Evolutionary conservation across 2,329 filamentous ascomycete species (phyloP).

Genomic region (Rachicladosporium sp.): DNA sequence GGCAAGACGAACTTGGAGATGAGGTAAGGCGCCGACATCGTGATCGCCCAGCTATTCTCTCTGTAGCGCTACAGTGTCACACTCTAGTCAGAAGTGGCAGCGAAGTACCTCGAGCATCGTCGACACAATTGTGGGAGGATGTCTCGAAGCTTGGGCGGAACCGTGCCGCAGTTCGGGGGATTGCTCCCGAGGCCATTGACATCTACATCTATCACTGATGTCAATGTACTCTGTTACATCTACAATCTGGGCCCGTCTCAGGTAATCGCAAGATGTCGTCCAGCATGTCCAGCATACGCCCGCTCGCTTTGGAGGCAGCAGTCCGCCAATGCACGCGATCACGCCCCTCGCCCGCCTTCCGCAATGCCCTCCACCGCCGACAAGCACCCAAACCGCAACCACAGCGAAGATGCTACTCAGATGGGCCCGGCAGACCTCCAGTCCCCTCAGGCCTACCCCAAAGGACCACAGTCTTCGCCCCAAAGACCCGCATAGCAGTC

Average conservation of each 20-base stretch:
- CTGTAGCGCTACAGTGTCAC: no score
- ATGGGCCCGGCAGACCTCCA: conserved; percentile 11
- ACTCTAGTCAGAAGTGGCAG: no score
- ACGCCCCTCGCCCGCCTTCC: conserved; percentile 3
- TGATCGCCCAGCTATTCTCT: conserved; percentile 10
- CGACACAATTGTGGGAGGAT: no score
- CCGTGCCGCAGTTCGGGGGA: no score
- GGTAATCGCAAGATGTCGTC: background rate
- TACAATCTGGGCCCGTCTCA: background rate
- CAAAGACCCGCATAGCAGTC: conserved; percentile 32
- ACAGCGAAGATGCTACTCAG: conserved; percentile 15
- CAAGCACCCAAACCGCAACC: conserved; percentile 9
- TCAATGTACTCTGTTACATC: no score
- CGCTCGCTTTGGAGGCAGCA: conserved; percentile 3
- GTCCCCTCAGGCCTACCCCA: conserved; percentile 20
- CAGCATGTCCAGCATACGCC: conserved; percentile 5
- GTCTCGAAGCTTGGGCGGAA: no score
- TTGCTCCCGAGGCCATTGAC: no score
- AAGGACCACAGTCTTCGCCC: conserved; percentile 24
- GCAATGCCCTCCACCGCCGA: conserved; percentile 8
- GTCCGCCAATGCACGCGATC: conserved; percentile 5
- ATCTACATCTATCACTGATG: no score
- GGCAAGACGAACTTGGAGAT: conserved; percentile 29
- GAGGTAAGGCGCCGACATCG: conserved; percentile 24
- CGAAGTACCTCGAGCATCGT: no score